Evolutionary conservation across 257 asterid species (phyloP).

Genomic region (Nicotiana paniculata): DNA sequence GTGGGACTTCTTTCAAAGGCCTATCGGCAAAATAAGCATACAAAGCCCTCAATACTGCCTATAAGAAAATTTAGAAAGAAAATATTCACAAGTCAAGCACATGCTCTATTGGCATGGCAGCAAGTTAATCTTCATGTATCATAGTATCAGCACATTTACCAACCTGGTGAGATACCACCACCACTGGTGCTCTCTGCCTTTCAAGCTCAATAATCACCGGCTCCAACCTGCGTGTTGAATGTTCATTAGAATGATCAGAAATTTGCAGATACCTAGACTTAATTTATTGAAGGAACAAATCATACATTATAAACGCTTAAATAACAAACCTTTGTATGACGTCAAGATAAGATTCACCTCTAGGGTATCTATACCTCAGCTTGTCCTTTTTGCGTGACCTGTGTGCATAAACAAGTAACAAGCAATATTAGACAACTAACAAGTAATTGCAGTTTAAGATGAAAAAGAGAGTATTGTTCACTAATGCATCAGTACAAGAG

Average conservation of each 20-base stretch:
- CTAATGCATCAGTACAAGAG: background rate
- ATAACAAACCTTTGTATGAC: constrained; percentile 86
- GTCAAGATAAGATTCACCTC: constrained; percentile 98
- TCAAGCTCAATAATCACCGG: constrained; percentile 98
- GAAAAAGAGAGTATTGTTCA: background rate
- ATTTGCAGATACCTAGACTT: constrained; percentile 3
- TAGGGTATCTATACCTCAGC: constrained; percentile 93
- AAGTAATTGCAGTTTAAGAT: background rate
- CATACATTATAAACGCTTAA: background rate
- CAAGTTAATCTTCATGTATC: background rate
- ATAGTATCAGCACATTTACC: background rate
- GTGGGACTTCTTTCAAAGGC: constrained; percentile 91
- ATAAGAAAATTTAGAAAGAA: constrained; percentile 12
- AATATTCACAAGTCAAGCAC: background rate
- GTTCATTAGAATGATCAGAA: constrained; percentile 13
- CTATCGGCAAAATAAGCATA: constrained; percentile 98
- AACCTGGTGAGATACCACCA: constrained; percentile 97
- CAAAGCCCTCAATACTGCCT: constrained; percentile 97
- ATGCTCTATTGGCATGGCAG: background rate
- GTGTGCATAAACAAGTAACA: constrained; percentile 3
- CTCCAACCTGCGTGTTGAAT: constrained; percentile 58
- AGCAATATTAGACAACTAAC: background rate
- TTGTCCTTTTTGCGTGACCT: constrained; percentile 96
- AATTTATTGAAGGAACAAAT: constrained; percentile 1
- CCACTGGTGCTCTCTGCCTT: constrained; percentile 98